phyloP scores from a whole-genome alignment of 306 rosid genomes.

The Cucumis cinereus region DNA sequence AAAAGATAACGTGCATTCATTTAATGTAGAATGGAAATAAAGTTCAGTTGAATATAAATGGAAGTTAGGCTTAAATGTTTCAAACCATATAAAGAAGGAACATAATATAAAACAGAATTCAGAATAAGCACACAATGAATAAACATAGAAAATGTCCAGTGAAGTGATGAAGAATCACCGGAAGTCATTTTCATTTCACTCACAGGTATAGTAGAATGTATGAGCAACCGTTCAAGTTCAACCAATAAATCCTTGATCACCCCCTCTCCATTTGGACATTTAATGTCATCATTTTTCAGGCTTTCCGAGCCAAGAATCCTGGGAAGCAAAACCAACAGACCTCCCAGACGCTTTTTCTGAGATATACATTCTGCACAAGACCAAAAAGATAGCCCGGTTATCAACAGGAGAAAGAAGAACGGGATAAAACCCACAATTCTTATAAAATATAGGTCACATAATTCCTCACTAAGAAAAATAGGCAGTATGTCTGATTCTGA shows the following conservation, averaged over 20 bases:
- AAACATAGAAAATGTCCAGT: background rate
- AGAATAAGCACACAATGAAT: background rate
- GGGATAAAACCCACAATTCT: background rate
- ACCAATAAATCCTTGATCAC: slow-evolving; percentile 31
- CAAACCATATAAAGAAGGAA: slow-evolving; percentile 1
- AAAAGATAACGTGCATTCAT: background rate
- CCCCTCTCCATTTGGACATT: slow-evolving; percentile 23
- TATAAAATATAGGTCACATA: background rate
- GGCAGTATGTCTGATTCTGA: background rate
- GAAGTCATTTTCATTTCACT: slow-evolving; percentile 27
- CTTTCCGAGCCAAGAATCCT: slow-evolving; percentile 40
- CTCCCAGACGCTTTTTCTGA: slow-evolving; percentile 74
- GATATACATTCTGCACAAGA: slow-evolving; percentile 60
- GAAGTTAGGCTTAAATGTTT: background rate
- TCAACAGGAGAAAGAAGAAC: background rate
- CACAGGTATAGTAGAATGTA: slow-evolving; percentile 76
- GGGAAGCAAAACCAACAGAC: slow-evolving; percentile 79
- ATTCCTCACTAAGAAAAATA: background rate
- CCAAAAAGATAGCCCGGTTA: slow-evolving; percentile 14
- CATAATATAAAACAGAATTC: background rate
- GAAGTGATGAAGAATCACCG: background rate
- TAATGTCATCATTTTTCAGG: slow-evolving; percentile 23
- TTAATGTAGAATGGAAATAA: background rate
- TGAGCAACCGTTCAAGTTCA: slow-evolving; percentile 74
- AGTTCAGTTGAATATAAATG: background rate